Evolutionary conservation across 2,329 filamentous ascomycete genomes (phyloP).

Genomic region (Paecilomyces dactylethromorphus): DNA sequence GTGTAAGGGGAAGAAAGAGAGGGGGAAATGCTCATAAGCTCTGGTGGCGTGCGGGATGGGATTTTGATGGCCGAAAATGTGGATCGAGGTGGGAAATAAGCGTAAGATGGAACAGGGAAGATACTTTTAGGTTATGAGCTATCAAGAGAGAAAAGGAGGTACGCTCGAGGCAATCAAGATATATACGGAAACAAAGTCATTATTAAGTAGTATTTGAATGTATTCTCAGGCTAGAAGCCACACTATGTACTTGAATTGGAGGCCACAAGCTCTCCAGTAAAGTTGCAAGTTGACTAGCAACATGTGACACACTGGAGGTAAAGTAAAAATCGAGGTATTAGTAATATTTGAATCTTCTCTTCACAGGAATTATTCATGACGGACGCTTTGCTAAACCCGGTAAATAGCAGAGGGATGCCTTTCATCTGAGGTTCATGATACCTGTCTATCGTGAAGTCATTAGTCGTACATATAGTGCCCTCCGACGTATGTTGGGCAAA

Average conservation of each 20-base stretch:
- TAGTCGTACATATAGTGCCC: not conserved
- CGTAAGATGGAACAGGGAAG: not conserved
- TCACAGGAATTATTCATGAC: not conserved
- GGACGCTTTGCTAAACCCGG: not conserved
- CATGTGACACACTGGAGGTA: not conserved
- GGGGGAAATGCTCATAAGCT: not conserved
- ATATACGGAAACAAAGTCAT: not conserved
- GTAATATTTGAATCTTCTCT: not conserved
- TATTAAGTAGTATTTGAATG: not conserved
- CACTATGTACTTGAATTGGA: not conserved
- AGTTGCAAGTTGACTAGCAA: not conserved
- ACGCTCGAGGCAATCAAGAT: not conserved
- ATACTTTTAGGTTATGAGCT: not conserved
- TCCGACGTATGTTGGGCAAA: not conserved
- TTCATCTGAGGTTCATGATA: not conserved
- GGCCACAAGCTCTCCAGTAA: not conserved
- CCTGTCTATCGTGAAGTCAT: constrained; percentile 1
- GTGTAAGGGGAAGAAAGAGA: not conserved
- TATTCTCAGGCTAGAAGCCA: not conserved
- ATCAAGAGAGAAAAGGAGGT: not conserved
- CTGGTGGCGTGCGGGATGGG: not conserved
- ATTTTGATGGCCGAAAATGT: not conserved
- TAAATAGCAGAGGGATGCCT: not conserved
- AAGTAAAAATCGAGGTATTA: not conserved
- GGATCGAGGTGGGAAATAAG: too few species aligned